Conservation (phyloP, 768 basidiomycete genomes). For the Mycena haematopus region DNA sequence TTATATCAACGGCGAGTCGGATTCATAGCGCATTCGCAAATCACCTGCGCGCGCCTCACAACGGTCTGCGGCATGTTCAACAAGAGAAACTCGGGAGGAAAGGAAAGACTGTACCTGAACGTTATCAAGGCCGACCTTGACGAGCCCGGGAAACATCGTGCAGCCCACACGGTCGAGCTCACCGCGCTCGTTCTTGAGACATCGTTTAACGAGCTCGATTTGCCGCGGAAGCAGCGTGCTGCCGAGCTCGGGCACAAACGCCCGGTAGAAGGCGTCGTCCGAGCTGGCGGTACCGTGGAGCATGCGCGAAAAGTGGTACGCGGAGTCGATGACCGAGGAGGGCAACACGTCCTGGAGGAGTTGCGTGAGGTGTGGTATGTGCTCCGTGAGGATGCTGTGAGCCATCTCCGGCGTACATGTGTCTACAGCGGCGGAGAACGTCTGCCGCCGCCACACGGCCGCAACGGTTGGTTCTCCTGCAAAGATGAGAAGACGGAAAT, state of each 20-base stretch:
- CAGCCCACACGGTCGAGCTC: slow-evolving; percentile 80
- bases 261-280: slow-evolving; percentile 83
- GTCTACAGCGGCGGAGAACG: slow-evolving; percentile 87
- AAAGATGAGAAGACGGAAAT: not conserved
- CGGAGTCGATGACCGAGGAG: slow-evolving; percentile 68
- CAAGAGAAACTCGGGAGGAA: not conserved
- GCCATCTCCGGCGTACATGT: slow-evolving; percentile 76
- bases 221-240: slow-evolving; percentile 76
- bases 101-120: slow-evolving; percentile 15
- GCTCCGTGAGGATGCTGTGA: slow-evolving; percentile 68
- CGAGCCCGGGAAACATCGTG: slow-evolving; percentile 87
- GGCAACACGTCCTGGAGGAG: slow-evolving; percentile 53
- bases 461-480: slow-evolving; percentile 89
- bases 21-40: slow-evolving; percentile 80
- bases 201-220: slow-evolving; percentile 86
- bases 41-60: slow-evolving; percentile 83
- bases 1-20: slow-evolving; percentile 19
- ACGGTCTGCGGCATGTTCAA: slow-evolving; percentile 52
- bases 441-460: slow-evolving; percentile 88
- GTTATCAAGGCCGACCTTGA: slow-evolving; percentile 59
- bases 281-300: slow-evolving; percentile 70
- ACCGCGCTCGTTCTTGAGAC: slow-evolving; percentile 75
- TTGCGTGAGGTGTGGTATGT: slow-evolving; percentile 68
- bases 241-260: slow-evolving; percentile 85
- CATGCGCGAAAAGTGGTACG: slow-evolving; percentile 85